A percentile compares a stretch with the other conserved stretches of the same genome.
These are phyloP conservation scores for Fonsecaea pugnacius DNA, from an alignment of 2,329 filamentous ascomycete species.

Conservation along the genomic window DNA sequence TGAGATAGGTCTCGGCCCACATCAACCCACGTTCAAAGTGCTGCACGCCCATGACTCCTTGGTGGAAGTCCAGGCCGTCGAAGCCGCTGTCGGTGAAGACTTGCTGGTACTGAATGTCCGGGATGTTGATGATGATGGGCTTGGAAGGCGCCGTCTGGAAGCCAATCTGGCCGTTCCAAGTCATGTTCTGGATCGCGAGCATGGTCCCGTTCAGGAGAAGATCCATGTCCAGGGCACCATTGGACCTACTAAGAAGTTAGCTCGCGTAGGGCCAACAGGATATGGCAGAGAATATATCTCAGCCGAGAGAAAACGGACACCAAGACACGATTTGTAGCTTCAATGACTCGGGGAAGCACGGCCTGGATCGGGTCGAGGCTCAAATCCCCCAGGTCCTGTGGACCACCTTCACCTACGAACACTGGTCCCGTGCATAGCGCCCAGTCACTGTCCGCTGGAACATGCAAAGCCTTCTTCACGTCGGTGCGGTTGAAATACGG, in stretches of 20 bases:
- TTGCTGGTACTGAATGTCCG: slow-evolving; percentile 28
- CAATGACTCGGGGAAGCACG: slow-evolving; percentile 30
- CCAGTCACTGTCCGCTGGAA: slow-evolving; percentile 47
- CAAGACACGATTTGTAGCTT: slow-evolving; percentile 32
- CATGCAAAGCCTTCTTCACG: slow-evolving; percentile 71
- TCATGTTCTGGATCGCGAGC: slow-evolving; percentile 35
- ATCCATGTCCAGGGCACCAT: slow-evolving; percentile 31
- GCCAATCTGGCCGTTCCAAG: slow-evolving; percentile 30
- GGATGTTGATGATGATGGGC: slow-evolving; percentile 29
- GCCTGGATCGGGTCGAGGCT: slow-evolving; percentile 29
- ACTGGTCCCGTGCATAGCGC: slow-evolving; percentile 26
- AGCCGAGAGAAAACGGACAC: slow-evolving; percentile 20
- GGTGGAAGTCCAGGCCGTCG: slow-evolving; percentile 18
- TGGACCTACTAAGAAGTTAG: slow-evolving; percentile 23
- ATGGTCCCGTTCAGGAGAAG: slow-evolving; percentile 29
- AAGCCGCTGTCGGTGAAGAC: slow-evolving; percentile 27
- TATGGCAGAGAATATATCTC: not conserved
- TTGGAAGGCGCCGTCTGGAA: slow-evolving; percentile 27
- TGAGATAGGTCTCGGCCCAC: slow-evolving; percentile 45
- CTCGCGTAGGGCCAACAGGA: not conserved
- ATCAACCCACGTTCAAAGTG: slow-evolving; percentile 46
- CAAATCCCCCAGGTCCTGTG: slow-evolving; percentile 24
- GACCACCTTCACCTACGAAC: slow-evolving; percentile 29
- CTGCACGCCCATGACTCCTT: slow-evolving; percentile 41
- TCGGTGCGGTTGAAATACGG: slow-evolving; percentile 73